phyloP scores from a whole-genome alignment of 2,329 filamentous ascomycete species.

The Trichoderma citrinoviride region DNA sequence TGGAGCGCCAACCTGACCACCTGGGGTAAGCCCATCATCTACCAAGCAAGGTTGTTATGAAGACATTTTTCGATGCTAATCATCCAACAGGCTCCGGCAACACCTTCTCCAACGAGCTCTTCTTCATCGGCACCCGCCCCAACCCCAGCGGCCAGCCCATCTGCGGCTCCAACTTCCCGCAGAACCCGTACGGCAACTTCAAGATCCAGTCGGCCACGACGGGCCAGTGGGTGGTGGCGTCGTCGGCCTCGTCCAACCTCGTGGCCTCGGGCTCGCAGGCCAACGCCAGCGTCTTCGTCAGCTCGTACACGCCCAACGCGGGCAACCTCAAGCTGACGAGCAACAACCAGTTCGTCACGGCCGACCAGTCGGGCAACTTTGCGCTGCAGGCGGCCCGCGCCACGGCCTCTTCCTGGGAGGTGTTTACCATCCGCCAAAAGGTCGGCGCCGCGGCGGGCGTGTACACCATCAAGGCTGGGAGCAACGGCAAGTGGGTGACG shows the following conservation, averaged over 20 bases:
- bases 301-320: conserved; percentile 27
- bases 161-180: conserved; percentile 26
- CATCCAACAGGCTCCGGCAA: conserved; percentile 24
- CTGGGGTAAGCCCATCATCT: conserved; percentile 23
- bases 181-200: conserved; percentile 29
- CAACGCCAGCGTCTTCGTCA: conserved; percentile 24
- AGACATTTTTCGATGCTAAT: not conserved
- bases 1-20: conserved; percentile 28
- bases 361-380: conserved; percentile 25
- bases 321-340: conserved; percentile 21
- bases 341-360: conserved; percentile 25
- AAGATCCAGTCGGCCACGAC: conserved; percentile 25
- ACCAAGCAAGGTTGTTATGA: too few relatives aligned
- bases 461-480: conserved; percentile 29
- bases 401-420: conserved; percentile 26
- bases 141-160: conserved; percentile 27
- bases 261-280: conserved; percentile 23
- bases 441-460: conserved; percentile 24
- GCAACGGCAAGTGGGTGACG: conserved; percentile 27
- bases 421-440: conserved; percentile 28
- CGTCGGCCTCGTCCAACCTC: conserved; percentile 23
- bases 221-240: conserved; percentile 25
- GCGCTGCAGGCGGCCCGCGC: conserved; percentile 25
- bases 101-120: conserved; percentile 28
- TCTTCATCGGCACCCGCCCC: conserved; percentile 29